Base-by-base conservation (phyloP, 1,139 yeast genomes). In the Pichia kudriavzevii region DNA sequence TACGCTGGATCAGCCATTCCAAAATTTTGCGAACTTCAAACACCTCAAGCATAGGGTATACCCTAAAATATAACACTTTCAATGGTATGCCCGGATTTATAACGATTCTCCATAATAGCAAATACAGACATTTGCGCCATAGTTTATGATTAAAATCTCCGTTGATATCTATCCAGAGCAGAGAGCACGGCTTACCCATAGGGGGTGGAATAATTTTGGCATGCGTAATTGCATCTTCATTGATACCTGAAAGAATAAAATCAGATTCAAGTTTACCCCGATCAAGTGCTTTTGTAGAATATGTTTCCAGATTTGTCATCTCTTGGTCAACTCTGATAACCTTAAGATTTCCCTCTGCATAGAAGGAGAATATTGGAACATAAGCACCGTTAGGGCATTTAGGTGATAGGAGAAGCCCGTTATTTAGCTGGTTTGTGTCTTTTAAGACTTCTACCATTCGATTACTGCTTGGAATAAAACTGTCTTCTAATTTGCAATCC, bases 131-230 rank as follows among this genome's bases (percentile, higher is more conserved):
- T 36, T 66, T 68, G 10, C 59, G 57, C 88, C 94, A 85, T n/a
- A 82, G 55, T 1, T 56, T 55, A 18, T 57, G 59, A 45, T 80
- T 75, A 18, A 83, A 65, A 20, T 65, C 58, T 1, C 94, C 93
- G 28, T 64, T 56, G 22, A 79, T 56, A 46, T 79, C 82, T 8
- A 82, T 63, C 95, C 95, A 85, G 9, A 82, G 58, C 33, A 72
- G 72, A 1, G 81, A 70, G 39, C 85, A 78, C 2, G 91, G 75
- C 20, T 64, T 59, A 0, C 77, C 80, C 3, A 66, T 53, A 0
- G 88, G 81, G 1, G 80, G 70, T 1, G 70, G 60, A 2, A 49
- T 29, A 1, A 40, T 26, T 5, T 42, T 41, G 8, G 37, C 26
- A 39, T 25, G 9, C 24, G 32, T 8, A 18, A 31, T 18, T 23